Percentiles rank a stretch among this genome's conserved stretches.
These are phyloP conservation scores for Steccherinum ochraceum DNA, from an alignment of 768 basidiomycete species.

Conservation along the genomic window DNA sequence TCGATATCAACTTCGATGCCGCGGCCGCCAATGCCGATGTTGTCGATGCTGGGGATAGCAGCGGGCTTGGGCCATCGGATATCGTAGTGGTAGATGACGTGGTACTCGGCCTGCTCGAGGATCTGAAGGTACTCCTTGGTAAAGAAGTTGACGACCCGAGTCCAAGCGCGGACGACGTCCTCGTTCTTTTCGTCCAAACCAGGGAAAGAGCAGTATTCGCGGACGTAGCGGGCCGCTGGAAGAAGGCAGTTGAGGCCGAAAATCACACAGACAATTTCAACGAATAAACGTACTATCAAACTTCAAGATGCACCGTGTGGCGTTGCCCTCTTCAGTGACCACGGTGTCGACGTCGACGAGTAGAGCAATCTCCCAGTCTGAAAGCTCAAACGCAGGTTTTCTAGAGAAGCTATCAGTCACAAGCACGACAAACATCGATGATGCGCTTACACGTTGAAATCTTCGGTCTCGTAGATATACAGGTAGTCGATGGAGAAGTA, in stretches of 20 bases:
- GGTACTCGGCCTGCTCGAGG: slow-evolving; percentile 11
- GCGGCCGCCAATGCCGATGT: too few species aligned
- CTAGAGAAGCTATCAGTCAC: too few species aligned
- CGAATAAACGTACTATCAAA: slow-evolving; percentile 11
- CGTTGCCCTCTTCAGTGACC: slow-evolving; percentile 10
- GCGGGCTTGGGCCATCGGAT: slow-evolving; percentile 2
- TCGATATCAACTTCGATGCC: slow-evolving; percentile 3
- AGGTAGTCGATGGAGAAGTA: slow-evolving; percentile 17
- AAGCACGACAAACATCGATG: slow-evolving; percentile 2
- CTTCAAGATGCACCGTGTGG: slow-evolving; percentile 13
- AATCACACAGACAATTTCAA: neutral
- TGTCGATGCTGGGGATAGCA: neutral
- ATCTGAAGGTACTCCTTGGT: slow-evolving; percentile 16
- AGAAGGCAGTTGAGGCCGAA: neutral
- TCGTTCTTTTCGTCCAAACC: slow-evolving; percentile 6
- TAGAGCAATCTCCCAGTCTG: slow-evolving; percentile 19
- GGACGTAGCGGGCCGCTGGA: slow-evolving; percentile 7
- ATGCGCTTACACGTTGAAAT: slow-evolving; percentile 1
- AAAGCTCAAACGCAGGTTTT: slow-evolving; percentile 3
- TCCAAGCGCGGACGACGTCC: slow-evolving; percentile 7
- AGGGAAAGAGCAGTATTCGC: slow-evolving; percentile 2
- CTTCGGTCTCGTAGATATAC: slow-evolving; percentile 5
- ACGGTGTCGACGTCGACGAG: slow-evolving; percentile 14
- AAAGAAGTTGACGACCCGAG: slow-evolving; percentile 11
- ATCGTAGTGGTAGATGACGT: slow-evolving; percentile 16